Evolutionary conservation across 805 yeast species (phyloP), one percentile per base, ranked within the genome.

Genomic region (Kazachstania taianensis): DNA sequence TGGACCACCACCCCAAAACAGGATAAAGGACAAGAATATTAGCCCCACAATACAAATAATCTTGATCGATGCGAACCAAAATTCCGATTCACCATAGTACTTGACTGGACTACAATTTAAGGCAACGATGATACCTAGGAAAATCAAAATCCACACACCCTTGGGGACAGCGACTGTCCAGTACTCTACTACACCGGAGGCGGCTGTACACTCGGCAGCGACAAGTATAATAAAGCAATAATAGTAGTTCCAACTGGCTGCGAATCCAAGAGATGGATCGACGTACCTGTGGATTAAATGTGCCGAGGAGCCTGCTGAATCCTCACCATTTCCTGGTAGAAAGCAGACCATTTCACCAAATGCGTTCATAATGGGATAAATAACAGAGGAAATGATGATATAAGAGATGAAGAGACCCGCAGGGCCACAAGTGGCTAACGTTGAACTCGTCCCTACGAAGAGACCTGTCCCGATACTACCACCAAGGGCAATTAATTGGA

Each of bases 391-490:
- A 51, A 81, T 69, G 32, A 77, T 59, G 18, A 74, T 43, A 52
- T 80, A 82, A 9, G 85, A 75, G 17, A 74, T 61, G 26, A 82
- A 65, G 25, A 75, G 45, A 20, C 72, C 73, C 1, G 79, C 82
- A n/a, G 92, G 89, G 19, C 92, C 92, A 53, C 84, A 81, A 22
- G 67, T 63, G 14, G 67, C 45, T 35, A 81, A 59, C 2, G 82
- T 70, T 13, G 67, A 57, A 41, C 83, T 82, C 2, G 85, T 71
- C 51, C 85, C 84, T 22, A 84, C 80, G 42, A 84, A 75, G 35
- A 84, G 65, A 51, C 92, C 94, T 7, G 89, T 78, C 48, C 94
- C 94, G 46, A 83, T 81, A 41, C 81, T 71, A 29, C 89, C 87
- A 45, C 89, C 92, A 42, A 82, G 66, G 34, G 92, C 86, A 63